Evolutionary conservation across 495 filamentous ascomycete genomes (phyloP), one percentile per base, ranked within the genome.

Genomic region (Talaromyces liani): DNA sequence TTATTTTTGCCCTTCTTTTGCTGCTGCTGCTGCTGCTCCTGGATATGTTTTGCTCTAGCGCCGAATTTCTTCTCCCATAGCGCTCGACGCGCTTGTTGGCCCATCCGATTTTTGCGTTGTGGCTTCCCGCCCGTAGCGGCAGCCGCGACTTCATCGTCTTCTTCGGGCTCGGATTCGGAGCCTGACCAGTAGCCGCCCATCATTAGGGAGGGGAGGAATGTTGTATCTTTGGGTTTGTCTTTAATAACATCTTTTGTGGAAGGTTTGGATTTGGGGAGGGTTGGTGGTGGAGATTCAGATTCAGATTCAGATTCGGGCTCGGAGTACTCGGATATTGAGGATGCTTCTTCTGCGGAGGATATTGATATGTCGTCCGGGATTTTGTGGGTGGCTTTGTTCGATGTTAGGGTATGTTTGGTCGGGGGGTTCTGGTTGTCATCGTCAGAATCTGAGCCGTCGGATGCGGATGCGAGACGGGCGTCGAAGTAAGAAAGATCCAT

Each of bases 61-160:
- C 91, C 91, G 69, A 81, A 97, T 71, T 96, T 97, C 79, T 96
- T 93, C 79, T 97, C 93, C 88, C 88, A 92, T 58, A 97, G 81
- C 8, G 86, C 84, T 41, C 91, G 88, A 12, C 94, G 85, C 7
- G 91, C 93, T 61, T 88, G 87, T 72, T 98, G 94, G 10, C 94
- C 94, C 69, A 89, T 86, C 29, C 94, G 82, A 73, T 98, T 98
- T 74, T 93, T 97, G 57, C 80, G 80, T 25, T 70, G 70, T 0
- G 79, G 79, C 45, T 12, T 58, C 9, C 27, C 24, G 31, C 22
- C 51, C 1, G 56, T 25, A 18, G 56, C 56, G 6, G 56, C 56
- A 5, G 56, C 29, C 67, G 64, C 20, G 65, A 68, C 5, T 69
- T 77, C 12, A 72, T 69, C 31, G 73, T 67, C 74, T 18, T 76